Percentiles rank a stretch among this genome's conserved stretches.
These are phyloP conservation scores for Avicennia marina DNA, from an alignment of 257 asterid species.

Conservation along the genomic window DNA sequence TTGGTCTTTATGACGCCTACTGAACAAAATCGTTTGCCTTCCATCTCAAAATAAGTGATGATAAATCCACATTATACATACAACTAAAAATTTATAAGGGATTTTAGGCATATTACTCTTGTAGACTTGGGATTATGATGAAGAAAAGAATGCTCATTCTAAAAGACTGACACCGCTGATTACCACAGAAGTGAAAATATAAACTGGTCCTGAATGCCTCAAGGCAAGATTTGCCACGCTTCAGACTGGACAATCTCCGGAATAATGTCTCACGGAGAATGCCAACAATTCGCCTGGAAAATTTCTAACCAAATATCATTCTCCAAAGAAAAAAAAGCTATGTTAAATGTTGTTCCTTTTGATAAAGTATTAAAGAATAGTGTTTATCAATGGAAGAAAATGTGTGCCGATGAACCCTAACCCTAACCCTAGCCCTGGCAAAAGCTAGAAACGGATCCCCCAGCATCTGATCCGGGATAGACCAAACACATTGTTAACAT, in stretches of 20 bases:
- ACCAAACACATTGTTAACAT: background rate
- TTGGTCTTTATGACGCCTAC: background rate
- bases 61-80: background rate
- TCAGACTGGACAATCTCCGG: too few relatives aligned
- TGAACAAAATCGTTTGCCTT: background rate
- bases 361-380: background rate
- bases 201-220: background rate
- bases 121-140: background rate
- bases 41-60: background rate
- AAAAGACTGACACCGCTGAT: background rate
- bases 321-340: background rate
- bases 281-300: background rate
- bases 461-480: background rate
- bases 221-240: too few relatives aligned
- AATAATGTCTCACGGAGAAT: too few relatives aligned
- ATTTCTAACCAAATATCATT: slow-evolving; percentile 4
- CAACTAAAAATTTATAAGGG: background rate
- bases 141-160: background rate
- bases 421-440: slow-evolving; percentile 15
- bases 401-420: slow-evolving; percentile 12
- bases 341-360: background rate
- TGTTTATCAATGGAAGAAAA: background rate
- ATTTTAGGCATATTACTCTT: background rate
- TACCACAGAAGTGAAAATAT: background rate
- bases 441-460: background rate